Conservation (phyloP, 768 basidiomycete genomes). For the Tephrocybe sp. region DNA sequence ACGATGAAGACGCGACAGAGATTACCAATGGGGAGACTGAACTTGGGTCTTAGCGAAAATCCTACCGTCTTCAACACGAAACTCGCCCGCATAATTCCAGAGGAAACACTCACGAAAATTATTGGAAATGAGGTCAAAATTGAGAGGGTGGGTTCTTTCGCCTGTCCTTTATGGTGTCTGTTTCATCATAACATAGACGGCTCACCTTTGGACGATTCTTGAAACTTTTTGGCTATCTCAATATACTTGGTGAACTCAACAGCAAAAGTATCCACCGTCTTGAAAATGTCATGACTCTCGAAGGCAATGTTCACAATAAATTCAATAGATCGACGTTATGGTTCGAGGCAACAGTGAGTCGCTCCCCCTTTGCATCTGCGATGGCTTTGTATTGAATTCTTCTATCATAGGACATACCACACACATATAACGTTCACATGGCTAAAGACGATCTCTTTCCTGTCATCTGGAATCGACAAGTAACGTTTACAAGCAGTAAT, state of each 20-base stretch:
- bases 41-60: neutral
- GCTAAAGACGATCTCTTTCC: no score
- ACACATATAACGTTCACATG: no score
- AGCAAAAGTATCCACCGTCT: slow-evolving; percentile 27
- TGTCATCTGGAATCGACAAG: no score
- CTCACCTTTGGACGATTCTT: slow-evolving; percentile 23
- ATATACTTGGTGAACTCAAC: slow-evolving; percentile 22
- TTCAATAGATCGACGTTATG: slow-evolving; percentile 27
- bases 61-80: neutral
- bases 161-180: slow-evolving; percentile 15
- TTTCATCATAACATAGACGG: slow-evolving; percentile 15
- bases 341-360: no score
- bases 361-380: no score
- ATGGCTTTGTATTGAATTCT: no score
- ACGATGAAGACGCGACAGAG: slow-evolving; percentile 15
- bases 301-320: slow-evolving; percentile 10
- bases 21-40: slow-evolving; percentile 12
- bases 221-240: slow-evolving; percentile 21
- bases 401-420: no score
- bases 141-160: neutral
- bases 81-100: slow-evolving; percentile 26
- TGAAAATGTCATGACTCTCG: slow-evolving; percentile 29
- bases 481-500: no score
- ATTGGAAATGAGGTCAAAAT: slow-evolving; percentile 8
- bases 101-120: no score